Conservation (phyloP, 768 basidiomycete genomes). For the Pleurotus pulmonarius region DNA sequence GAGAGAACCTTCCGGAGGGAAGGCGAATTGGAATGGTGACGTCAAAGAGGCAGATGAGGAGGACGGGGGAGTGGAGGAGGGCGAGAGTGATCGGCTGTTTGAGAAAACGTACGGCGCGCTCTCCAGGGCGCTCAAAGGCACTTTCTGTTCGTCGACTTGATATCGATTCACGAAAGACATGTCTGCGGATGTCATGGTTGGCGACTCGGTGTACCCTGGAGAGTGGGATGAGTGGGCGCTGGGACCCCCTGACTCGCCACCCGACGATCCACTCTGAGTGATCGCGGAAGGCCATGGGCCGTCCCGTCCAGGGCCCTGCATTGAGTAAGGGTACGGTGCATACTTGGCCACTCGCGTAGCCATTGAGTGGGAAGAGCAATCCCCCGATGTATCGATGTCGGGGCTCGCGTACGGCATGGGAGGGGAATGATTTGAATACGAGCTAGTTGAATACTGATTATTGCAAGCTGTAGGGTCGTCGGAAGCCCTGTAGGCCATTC, state of each 20-base stretch:
- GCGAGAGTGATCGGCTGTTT: constrained; percentile 70
- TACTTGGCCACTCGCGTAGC: constrained; percentile 46
- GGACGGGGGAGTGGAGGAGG: constrained; percentile 57
- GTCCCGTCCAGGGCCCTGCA: constrained; percentile 32
- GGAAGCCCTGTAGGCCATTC: constrained; percentile 44
- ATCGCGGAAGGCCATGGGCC: constrained; percentile 34
- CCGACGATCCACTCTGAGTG: constrained; percentile 30
- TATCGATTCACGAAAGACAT: constrained; percentile 44
- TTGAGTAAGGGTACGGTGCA: constrained; percentile 39
- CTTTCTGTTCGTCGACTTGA: constrained; percentile 55
- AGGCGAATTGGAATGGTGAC: constrained; percentile 65
- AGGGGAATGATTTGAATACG: constrained; percentile 46
- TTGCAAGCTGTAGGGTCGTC: constrained; percentile 42
- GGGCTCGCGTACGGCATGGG: constrained; percentile 31
- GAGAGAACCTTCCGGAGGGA: constrained; percentile 46
- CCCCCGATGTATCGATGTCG: constrained; percentile 23
- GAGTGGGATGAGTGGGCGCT: constrained; percentile 42
- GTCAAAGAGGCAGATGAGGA: constrained; percentile 63
- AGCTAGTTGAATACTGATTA: constrained; percentile 38
- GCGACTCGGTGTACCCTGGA: constrained; percentile 54
- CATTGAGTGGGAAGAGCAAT: constrained; percentile 24
- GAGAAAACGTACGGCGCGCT: constrained; percentile 57
- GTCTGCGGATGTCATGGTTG: constrained; percentile 42
- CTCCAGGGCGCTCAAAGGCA: constrained; percentile 46
- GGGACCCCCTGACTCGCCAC: constrained; percentile 36